Evolutionary conservation across 495 filamentous ascomycete genomes (phyloP), one percentile per base, ranked within the genome.

Genomic region (Neurospora terricola): DNA sequence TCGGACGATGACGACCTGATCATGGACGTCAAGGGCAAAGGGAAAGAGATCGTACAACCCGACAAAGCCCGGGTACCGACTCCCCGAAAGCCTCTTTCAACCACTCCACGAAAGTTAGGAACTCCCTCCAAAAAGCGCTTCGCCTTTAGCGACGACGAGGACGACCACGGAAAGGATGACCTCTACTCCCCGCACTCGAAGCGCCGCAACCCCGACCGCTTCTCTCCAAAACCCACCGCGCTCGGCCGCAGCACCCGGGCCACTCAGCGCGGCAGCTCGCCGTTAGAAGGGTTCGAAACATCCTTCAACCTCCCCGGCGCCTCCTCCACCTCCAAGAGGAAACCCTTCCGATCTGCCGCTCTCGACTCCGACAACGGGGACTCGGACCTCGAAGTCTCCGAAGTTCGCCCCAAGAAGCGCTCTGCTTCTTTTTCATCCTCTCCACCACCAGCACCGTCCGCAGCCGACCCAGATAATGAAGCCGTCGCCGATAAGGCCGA

Each of bases 401-500:
- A 72, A 23, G 69, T 74, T 16, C 48, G 54, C 1, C 3, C 37
- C 38, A 38, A 48, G 54, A 66, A 66, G 54, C 54, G 54, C 3
- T 34, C 27, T 27, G 12, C 14, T 34, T 62, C 54, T 14, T 11
- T 54, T 1, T 54, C 54, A 0, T 62, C 48, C 23, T 59, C 72
- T 0, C 42, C n/a, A 40, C 40, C 23, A 14, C 27, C 12, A 36
- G 30, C 34, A 36, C 10, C n/a, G 34, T 27, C 45, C 18, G 37
- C 45, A 4, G 27, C 12, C 72, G 66, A 69, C 66, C n/a, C 36
- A 23, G 68, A 42, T 11, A 34, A 72, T 1, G 37, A 70, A 27
- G 40, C 37, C 30, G 68, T 71, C 68, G 38, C 70, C 45, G 72
- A 74, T n/a, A 86, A 91, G 73, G 85, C 94, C 66, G 91, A 93